Evolutionary conservation across 1,284 basidiomycete species (phyloP).

Genomic region (Pterulicium gracile): DNA sequence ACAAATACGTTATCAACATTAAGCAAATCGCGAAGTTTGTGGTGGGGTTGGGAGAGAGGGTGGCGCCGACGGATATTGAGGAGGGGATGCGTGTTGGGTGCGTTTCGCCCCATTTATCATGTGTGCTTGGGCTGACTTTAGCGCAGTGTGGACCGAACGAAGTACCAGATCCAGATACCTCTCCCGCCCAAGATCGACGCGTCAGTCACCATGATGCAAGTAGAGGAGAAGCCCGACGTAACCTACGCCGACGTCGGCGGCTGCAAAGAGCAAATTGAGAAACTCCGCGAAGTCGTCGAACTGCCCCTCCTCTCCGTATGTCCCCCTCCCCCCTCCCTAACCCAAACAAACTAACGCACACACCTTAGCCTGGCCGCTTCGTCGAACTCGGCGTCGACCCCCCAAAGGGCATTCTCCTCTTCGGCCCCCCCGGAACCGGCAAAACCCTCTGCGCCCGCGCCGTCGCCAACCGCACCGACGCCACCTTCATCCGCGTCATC

Average conservation of each 20-base stretch:
- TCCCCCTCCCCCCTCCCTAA: slow-evolving; percentile 10
- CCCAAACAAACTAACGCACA: not conserved
- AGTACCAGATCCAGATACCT: slow-evolving; percentile 99
- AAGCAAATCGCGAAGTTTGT: slow-evolving; percentile 99
- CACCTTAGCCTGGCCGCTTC: slow-evolving; percentile 83
- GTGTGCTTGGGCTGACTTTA: slow-evolving; percentile 1
- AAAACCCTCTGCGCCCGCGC: slow-evolving; percentile 98
- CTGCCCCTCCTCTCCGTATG: slow-evolving; percentile 88
- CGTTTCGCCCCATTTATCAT: slow-evolving; percentile 13
- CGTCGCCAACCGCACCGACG: slow-evolving; percentile 97
- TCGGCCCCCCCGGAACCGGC: slow-evolving; percentile 95
- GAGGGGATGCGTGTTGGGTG: slow-evolving; percentile 99
- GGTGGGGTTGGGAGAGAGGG: slow-evolving; percentile 91
- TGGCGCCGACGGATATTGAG: slow-evolving; percentile 97
- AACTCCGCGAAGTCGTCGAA: slow-evolving; percentile 97
- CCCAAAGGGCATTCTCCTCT: slow-evolving; percentile 95
- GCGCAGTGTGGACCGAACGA: slow-evolving; percentile 77
- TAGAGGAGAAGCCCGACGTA: slow-evolving; percentile 98
- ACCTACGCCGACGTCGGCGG: slow-evolving; percentile 98
- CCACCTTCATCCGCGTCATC: slow-evolving; percentile 98
- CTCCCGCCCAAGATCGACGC: slow-evolving; percentile 99
- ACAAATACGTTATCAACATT: slow-evolving; percentile 99
- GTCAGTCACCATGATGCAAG: slow-evolving; percentile 99
- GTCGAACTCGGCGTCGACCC: slow-evolving; percentile 98
- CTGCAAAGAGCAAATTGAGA: slow-evolving; percentile 99